Evolutionary conservation across 2,329 filamentous ascomycete genomes (phyloP), one percentile per base, ranked within the genome.

Genomic region (Aspergillus sp.): DNA sequence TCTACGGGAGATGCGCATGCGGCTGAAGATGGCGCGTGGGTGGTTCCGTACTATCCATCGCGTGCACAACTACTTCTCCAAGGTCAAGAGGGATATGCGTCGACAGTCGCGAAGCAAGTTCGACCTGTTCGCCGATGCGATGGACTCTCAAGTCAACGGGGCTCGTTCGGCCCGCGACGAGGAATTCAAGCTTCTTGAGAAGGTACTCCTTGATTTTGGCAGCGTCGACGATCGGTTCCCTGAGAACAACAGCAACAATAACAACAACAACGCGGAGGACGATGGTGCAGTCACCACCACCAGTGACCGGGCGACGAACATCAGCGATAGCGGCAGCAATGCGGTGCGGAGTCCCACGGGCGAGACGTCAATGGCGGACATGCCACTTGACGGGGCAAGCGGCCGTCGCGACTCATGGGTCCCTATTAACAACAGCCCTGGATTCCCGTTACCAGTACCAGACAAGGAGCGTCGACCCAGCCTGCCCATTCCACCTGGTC

Each of bases 11-110:
- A 70, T 69, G 65, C 66, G 67, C 4, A 57, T 63, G 5, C 63
- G 68, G 27, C 48, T 71, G 36, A 64, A 60, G 46, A 69, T 71
- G 65, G 67, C 68, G 2, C 53, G 51, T 9, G 67, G 66, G 6
- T 71, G 68, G 68, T 69, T 71, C 59, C 66, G 68, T n/a, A 71
- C 68, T 3, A 44, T 71, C 32, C 66, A 70, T 45, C 66, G 68
- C 6, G 54, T 70, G 32, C 62, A 70, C 51, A 67, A 57, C 47
- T 71, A 70, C 50, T 70, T 66, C 51, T 57, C 59, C 36, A 68
- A 66, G 44, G 66, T 64, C 42, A 68, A 66, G 49, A 63, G 57
- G 8, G 67, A 70, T 40, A 62, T 63, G 48, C 63, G 61, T 28
- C 64, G 65, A 6, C 54, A 58, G 38, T 65, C 63, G 0, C 62